phyloP scores from a whole-genome alignment of 768 basidiomycete species.

The Lactarius hengduanensis region DNA sequence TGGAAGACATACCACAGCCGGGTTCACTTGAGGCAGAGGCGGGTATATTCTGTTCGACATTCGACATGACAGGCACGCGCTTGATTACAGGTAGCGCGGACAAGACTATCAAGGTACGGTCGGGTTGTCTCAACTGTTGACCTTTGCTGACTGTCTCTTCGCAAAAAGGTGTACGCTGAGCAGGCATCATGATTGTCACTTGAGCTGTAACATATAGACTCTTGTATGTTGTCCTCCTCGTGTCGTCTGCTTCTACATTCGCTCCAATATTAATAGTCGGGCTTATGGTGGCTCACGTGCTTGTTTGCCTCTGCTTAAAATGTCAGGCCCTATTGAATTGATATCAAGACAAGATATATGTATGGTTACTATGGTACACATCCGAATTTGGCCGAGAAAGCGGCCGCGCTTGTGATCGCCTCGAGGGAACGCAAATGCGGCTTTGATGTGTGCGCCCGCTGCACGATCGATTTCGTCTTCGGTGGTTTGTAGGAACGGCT shows the following conservation, averaged over 20 bases:
- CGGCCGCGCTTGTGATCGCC: too few relatives aligned
- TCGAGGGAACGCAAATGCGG: too few relatives aligned
- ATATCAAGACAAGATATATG: too few relatives aligned
- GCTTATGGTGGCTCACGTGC: not conserved
- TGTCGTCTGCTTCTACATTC: not conserved
- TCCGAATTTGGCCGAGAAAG: too few relatives aligned
- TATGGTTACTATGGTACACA: too few relatives aligned
- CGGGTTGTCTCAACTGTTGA: conserved; percentile 10
- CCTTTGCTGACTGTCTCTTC: not conserved
- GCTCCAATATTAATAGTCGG: not conserved
- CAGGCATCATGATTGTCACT: conserved; percentile 48
- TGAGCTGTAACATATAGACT: not conserved
- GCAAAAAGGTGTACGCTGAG: conserved; percentile 62
- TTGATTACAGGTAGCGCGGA: conserved; percentile 96
- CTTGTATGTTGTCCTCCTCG: conserved; percentile 1
- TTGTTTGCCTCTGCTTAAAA: too few relatives aligned
- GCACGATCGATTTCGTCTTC: too few relatives aligned
- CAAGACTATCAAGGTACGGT: conserved; percentile 92
- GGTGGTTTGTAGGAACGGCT: too few relatives aligned
- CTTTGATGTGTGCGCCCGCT: too few relatives aligned
- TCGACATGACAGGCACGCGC: conserved; percentile 92
- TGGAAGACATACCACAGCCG: conserved; percentile 93
- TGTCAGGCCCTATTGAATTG: too few relatives aligned
- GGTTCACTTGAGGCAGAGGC: conserved; percentile 98
- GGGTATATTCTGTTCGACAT: conserved; percentile 95